These are phyloP conservation scores for Gloeopeniophorella convolvens DNA, from an alignment of 768 basidiomycete genomes.

Conservation along the genomic window DNA sequence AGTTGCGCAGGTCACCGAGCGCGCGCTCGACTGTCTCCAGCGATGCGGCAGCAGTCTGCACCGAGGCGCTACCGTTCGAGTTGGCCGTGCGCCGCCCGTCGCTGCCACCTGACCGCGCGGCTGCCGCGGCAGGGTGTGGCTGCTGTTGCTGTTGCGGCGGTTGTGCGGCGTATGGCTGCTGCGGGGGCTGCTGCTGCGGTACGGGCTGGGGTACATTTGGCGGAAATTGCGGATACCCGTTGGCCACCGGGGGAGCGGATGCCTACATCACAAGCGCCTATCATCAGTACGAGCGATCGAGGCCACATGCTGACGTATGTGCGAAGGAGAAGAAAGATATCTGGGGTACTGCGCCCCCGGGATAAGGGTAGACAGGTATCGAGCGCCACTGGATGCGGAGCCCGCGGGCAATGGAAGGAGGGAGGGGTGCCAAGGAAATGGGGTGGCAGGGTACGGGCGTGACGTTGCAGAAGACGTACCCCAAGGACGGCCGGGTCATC, in stretches of 20 bases:
- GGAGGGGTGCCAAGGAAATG: conserved; percentile 7
- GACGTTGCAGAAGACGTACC: conserved; percentile 36
- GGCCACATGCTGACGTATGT: conserved; percentile 32
- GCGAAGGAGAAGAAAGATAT: conserved; percentile 59
- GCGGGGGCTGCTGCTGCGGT: conserved; percentile 18
- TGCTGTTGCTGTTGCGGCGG: conserved; percentile 17
- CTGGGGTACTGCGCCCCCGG: conserved; percentile 43
- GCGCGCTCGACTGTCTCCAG: conserved; percentile 65
- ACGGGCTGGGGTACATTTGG: conserved; percentile 23
- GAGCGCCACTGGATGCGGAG: too few relatives aligned
- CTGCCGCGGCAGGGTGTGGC: conserved; percentile 1
- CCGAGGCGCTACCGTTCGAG: conserved; percentile 36
- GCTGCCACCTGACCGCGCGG: conserved; percentile 21
- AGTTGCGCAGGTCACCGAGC: conserved; percentile 40
- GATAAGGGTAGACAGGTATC: conserved; percentile 38
- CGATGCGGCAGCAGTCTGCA: conserved; percentile 69
- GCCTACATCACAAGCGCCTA: conserved; percentile 32
- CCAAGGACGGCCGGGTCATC: conserved; percentile 83
- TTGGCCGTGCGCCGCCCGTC: conserved; percentile 28
- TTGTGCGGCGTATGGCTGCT: conserved; percentile 23
- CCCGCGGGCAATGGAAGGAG: conserved; percentile 25
- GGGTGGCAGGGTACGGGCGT: conserved; percentile 16
- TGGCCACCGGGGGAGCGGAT: conserved; percentile 37
- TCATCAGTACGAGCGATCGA: conserved; percentile 6
- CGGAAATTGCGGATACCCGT: conserved; percentile 22